Base-by-base conservation (phyloP, 202 grass and related monocot species). In the Bolboschoenoplectus hybrid region DNA sequence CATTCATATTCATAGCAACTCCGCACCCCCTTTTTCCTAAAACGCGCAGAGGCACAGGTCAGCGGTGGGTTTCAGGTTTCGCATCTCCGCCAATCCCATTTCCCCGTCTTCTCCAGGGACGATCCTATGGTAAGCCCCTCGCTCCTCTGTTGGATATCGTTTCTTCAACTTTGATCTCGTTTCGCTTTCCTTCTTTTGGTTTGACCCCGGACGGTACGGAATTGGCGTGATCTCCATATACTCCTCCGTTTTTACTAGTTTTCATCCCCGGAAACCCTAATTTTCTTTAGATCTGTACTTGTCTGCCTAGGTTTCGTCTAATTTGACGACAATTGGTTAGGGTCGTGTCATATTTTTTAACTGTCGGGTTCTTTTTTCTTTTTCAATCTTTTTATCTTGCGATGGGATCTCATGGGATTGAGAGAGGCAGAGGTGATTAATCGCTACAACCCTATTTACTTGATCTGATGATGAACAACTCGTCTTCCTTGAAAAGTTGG, bases 21-120 rank as follows among this genome's bases (percentile, higher is more conserved):
- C 7, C 7, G 71, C 71, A 0, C 36, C 12, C 38, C 3, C 69
- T 73, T 74, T 73, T 74, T 74, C 71, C 71, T 32, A 51, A 74
- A 74, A 52, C 71, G 71, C 44, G 46, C 45, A 52, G 4, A 40
- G 66, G 66, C 66, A 68, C 46, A 49, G 9, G 71, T 58, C 52
- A 79, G 74, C 74, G 52, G 52, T 40, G 51, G 35, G 74, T 79
- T 40, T 76, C 47, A 12, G 70, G 26, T 57, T 78, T 41, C 52
- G 55, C 49, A 12, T 14, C 26, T 58, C 26, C 34, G 12, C 52
- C 2, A 17, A 19, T 58, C 74, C 49, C 14, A 40, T 58, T 57
- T 78, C 53, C 74, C 6, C 74, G 51, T 79, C 35, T 57, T 78
- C 74, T 56, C 32, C 50, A 40, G 34, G 13, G 6, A 39, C 34